Conservation (phyloP, 208 protist genomes). For the Leptomonas seymouri region DNA sequence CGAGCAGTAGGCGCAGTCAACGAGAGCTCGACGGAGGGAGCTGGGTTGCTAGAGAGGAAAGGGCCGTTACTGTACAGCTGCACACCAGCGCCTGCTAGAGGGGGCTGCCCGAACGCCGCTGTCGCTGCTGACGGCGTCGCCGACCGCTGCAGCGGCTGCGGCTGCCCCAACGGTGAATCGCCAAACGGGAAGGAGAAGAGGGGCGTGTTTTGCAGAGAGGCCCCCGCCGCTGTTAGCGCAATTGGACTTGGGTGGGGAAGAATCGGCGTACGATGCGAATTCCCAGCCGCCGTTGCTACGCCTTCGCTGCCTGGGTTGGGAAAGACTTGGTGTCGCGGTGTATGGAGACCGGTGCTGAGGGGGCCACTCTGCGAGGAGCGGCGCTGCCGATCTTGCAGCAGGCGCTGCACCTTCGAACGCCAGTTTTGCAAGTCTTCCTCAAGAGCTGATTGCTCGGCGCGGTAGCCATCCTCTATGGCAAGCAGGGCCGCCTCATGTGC, state of each 20-base stretch:
- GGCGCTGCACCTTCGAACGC: constrained; percentile 19
- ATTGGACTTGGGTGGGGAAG: constrained; percentile 30
- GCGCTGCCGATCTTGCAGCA: constrained; percentile 15
- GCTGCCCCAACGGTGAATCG: constrained; percentile 15
- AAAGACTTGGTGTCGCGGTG: constrained; percentile 24
- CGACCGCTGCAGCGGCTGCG: neutral
- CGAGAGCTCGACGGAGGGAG: neutral
- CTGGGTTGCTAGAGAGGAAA: neutral
- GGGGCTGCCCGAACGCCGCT: neutral
- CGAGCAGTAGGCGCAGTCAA: neutral
- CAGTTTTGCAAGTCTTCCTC: constrained; percentile 31
- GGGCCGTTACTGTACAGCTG: neutral
- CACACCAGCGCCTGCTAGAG: neutral
- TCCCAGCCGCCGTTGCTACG: neutral
- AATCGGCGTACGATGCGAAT: constrained; percentile 7
- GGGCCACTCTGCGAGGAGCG: neutral
- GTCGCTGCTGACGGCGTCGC: neutral
- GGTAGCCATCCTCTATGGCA: constrained; percentile 42
- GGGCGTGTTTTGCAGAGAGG: constrained; percentile 24
- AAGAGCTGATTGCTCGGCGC: constrained; percentile 35
- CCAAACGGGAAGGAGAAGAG: constrained; percentile 11
- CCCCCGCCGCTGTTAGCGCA: constrained; percentile 3
- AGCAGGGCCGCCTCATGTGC: constrained; percentile 34
- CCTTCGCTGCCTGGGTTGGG: neutral
- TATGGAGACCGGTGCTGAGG: constrained; percentile 12